Evolutionary conservation across 2,329 filamentous ascomycete genomes (phyloP), one percentile per base, ranked within the genome.

Genomic region (Chrysosporium queenslandicum): DNA sequence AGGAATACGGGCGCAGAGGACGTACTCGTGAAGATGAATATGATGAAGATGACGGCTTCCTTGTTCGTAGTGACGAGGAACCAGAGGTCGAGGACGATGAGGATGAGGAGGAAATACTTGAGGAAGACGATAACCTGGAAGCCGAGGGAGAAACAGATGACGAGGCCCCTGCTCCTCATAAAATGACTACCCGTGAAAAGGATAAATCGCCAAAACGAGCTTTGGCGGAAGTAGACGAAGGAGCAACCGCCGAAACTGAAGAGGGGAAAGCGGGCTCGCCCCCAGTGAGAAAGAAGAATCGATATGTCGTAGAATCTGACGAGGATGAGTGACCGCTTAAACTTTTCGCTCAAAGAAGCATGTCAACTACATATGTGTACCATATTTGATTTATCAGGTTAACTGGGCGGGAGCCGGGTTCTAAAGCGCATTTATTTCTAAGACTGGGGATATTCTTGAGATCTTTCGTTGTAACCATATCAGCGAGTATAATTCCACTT

Each of bases 31-130:
- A 89, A 66, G 85, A 94, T 68, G 83, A 90, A 61, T 90, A 90
- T 62, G 86, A 91, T 64, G 84, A 86, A 62, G 83, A 86, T 45
- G 86, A 90, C 62, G 86, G 85, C 50, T 91, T 91, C 68, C 81
- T 91, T 49, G 73, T 73, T 21, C 67, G 66, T 14, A 74, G 71
- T 43, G 73, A 76, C 46, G 73, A 75, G 59, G 73, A 76, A 43
- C 63, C 66, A 1, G 73, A 76, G 54, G 61, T 73, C 29, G 70
- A 66, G 14, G 72, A 68, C 7, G 68, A 68, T 21, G 71, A 71
- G 20, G 72, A 65, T 8, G 64, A 73, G 11, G 66, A 65, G 36
- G 69, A 71, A 43, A 68, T 70, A 18, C 64, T 67, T 20, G 60
- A 68, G 7, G 68, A 69, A 42, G 71, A 72, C 46, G 71, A 71